Evolutionary conservation across 2,329 filamentous ascomycete species (phyloP).

Genomic region (Ascochyta clinopodiicola): DNA sequence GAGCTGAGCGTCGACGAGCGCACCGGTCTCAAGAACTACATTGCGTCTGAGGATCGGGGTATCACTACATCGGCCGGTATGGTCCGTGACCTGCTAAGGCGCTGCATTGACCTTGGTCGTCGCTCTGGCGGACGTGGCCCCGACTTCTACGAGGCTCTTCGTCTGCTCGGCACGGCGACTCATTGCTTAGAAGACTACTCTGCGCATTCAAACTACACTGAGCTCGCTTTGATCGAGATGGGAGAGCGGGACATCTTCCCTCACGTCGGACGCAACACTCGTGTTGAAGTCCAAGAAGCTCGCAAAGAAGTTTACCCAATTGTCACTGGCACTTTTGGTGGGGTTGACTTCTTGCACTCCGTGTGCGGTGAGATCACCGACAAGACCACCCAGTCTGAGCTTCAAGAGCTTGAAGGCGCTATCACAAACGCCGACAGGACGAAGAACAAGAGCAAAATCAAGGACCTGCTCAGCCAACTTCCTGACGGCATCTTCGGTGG

Average conservation of each 20-base stretch:
- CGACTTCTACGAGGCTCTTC: constrained; percentile 87
- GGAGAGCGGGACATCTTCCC: constrained; percentile 84
- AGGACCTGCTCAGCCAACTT: constrained; percentile 80
- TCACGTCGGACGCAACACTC: constrained; percentile 80
- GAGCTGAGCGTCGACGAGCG: constrained; percentile 79
- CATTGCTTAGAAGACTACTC: constrained; percentile 91
- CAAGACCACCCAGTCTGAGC: constrained; percentile 89
- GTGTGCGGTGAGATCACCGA: constrained; percentile 82
- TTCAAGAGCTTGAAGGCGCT: constrained; percentile 85
- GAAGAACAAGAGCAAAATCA: constrained; percentile 75
- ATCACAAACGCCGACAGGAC: constrained; percentile 68
- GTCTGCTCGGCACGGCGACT: constrained; percentile 83
- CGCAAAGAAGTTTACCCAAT: constrained; percentile 75
- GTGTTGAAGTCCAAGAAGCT: constrained; percentile 72
- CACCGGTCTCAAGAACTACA: constrained; percentile 84
- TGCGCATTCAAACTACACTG: constrained; percentile 91
- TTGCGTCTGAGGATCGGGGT: constrained; percentile 78
- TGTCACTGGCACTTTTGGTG: constrained; percentile 91
- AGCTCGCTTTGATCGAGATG: constrained; percentile 85
- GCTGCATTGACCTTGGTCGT: constrained; percentile 80
- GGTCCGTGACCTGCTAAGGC: constrained; percentile 74
- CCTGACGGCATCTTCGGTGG: constrained; percentile 80
- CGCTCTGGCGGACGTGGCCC: constrained; percentile 73
- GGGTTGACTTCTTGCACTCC: constrained; percentile 91
- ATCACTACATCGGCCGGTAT: constrained; percentile 85